These are phyloP conservation scores for Harringtonia aguacate DNA, from an alignment of 2,329 filamentous ascomycete genomes.

Conservation along the genomic window DNA sequence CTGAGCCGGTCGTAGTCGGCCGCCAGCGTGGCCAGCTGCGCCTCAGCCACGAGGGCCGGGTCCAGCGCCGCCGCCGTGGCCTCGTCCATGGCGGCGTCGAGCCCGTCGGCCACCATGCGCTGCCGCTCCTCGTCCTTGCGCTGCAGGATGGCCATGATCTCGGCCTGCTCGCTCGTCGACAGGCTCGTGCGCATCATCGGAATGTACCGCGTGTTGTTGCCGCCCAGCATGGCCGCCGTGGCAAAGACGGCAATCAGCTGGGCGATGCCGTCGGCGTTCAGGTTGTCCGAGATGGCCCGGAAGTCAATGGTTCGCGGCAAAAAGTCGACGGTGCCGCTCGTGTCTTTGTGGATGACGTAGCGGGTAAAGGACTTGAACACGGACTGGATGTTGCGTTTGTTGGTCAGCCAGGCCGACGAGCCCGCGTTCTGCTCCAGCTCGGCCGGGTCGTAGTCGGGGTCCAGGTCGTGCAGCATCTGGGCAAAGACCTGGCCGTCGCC, in stretches of 20 bases:
- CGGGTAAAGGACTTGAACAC: conserved; percentile 82
- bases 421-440: conserved; percentile 38
- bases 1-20: conserved; percentile 41
- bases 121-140: conserved; percentile 33
- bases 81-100: conserved; percentile 25
- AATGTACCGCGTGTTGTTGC: conserved; percentile 18
- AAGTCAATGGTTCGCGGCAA: conserved; percentile 13
- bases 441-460: conserved; percentile 42
- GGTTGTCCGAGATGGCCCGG: conserved; percentile 12
- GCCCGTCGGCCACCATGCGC: conserved; percentile 20
- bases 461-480: conserved; percentile 46
- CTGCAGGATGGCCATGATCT: conserved; percentile 38
- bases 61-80: conserved; percentile 31
- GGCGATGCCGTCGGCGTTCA: conserved; percentile 11
- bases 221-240: conserved; percentile 16
- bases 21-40: conserved; percentile 39
- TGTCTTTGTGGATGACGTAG: conserved; percentile 32
- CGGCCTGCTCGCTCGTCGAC: conserved; percentile 26
- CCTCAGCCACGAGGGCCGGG: conserved; percentile 45
- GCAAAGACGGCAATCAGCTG: conserved; percentile 27
- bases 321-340: conserved; percentile 12
- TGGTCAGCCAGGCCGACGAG: conserved; percentile 40
- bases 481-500: conserved; percentile 44
- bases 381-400: conserved; percentile 85
- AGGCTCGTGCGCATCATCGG: conserved; percentile 19